Evolutionary conservation across 495 filamentous ascomycete genomes (phyloP).

Genomic region (Neurospora hispaniola): DNA sequence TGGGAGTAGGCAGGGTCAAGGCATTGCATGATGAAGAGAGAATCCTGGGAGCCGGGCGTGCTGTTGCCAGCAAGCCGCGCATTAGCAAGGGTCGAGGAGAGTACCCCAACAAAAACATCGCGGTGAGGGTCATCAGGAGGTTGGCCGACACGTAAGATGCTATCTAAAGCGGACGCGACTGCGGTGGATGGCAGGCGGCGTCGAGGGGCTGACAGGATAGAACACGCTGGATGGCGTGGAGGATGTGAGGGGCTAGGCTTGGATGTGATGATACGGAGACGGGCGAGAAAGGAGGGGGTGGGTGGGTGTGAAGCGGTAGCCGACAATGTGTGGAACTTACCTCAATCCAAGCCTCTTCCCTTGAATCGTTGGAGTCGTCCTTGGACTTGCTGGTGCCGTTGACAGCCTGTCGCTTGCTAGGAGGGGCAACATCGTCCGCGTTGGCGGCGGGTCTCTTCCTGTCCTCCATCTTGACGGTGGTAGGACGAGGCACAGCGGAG

Average conservation of each 20-base stretch:
- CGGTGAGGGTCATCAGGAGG: slow-evolving; percentile 10
- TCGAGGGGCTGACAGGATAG: slow-evolving; percentile 1
- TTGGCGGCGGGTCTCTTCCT: slow-evolving; percentile 78
- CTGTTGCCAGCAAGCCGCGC: slow-evolving; percentile 38
- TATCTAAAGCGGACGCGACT: slow-evolving; percentile 6
- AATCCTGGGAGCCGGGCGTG: slow-evolving; percentile 20
- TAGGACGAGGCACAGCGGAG: slow-evolving; percentile 57
- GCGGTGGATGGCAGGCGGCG: slow-evolving; percentile 1
- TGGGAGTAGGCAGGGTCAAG: slow-evolving; percentile 7
- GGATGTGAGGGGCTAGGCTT: neutral
- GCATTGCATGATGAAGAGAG: slow-evolving; percentile 15
- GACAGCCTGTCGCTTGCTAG: slow-evolving; percentile 74
- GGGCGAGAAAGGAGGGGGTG: slow-evolving; percentile 9
- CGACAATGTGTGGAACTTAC: slow-evolving; percentile 46
- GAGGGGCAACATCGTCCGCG: slow-evolving; percentile 71
- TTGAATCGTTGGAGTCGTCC: slow-evolving; percentile 64
- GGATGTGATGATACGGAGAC: slow-evolving; percentile 8
- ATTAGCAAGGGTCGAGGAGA: slow-evolving; percentile 37
- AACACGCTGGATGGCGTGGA: slow-evolving; percentile 3
- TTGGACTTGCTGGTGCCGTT: slow-evolving; percentile 66
- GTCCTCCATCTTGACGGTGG: slow-evolving; percentile 86
- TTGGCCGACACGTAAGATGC: slow-evolving; percentile 9
- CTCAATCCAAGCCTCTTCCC: slow-evolving; percentile 71
- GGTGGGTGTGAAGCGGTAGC: neutral
- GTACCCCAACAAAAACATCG: slow-evolving; percentile 17